phyloP scores from a whole-genome alignment of 2,329 filamentous ascomycete genomes.

The Epichloe glyceriae region DNA sequence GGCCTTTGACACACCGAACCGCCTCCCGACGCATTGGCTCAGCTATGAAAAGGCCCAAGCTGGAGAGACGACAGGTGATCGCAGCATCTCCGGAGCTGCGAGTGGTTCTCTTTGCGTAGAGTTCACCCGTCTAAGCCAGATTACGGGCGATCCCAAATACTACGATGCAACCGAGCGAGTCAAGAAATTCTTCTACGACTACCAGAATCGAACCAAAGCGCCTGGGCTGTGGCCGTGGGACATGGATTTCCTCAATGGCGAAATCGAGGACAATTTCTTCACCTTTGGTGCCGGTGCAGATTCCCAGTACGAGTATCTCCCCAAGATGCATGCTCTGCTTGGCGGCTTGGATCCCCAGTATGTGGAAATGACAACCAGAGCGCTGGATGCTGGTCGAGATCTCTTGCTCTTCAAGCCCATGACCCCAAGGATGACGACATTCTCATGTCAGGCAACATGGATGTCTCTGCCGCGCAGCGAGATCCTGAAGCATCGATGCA shows the following conservation, averaged over 20 bases:
- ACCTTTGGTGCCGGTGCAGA: conserved; percentile 33
- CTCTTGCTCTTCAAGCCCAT: conserved; percentile 58
- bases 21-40: conserved; percentile 34
- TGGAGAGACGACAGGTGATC: conserved; percentile 24
- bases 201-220: conserved; percentile 52
- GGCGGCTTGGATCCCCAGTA: conserved; percentile 53
- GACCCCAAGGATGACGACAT: conserved; percentile 44
- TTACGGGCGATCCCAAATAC: conserved; percentile 60
- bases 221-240: conserved; percentile 61
- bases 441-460: conserved; percentile 38
- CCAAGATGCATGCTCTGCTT: conserved; percentile 48
- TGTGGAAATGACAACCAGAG: conserved; percentile 47
- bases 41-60: conserved; percentile 28
- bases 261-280: conserved; percentile 24
- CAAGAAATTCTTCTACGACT: conserved; percentile 51
- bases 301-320: conserved; percentile 46
- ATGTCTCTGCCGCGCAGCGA: conserved; percentile 15
- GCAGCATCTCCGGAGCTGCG: conserved; percentile 29
- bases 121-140: conserved; percentile 61
- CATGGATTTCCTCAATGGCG: conserved; percentile 47
- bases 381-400: conserved; percentile 47
- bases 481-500: conserved; percentile 27
- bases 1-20: conserved; percentile 41
- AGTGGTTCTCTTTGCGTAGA: conserved; percentile 58
- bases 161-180: conserved; percentile 66